Evolutionary conservation across 2,329 filamentous ascomycete genomes (phyloP).

Genomic region (Corniculantispora saksenae): DNA sequence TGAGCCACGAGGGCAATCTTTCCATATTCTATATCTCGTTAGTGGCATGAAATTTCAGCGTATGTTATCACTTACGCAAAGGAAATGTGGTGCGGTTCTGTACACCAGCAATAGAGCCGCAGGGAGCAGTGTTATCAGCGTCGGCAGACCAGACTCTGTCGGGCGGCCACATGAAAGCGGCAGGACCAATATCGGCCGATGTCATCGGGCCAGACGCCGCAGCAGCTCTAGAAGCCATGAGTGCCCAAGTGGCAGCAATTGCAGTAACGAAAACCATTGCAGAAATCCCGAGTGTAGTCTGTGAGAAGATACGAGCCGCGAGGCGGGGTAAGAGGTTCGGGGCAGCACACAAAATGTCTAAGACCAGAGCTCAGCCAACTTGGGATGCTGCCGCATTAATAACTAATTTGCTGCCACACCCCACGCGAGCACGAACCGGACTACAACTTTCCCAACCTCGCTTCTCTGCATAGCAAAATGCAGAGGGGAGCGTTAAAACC

Average conservation of each 20-base stretch:
- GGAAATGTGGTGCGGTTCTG: constrained; percentile 58
- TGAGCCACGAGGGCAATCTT: constrained; percentile 57
- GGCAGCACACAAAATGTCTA: not conserved
- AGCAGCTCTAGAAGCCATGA: constrained; percentile 16
- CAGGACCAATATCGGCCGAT: constrained; percentile 49
- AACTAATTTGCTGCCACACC: not conserved
- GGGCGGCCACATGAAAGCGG: constrained; percentile 61
- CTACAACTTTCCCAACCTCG: not conserved
- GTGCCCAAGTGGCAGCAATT: constrained; percentile 15
- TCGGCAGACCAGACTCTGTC: constrained; percentile 57
- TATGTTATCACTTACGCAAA: constrained; percentile 39
- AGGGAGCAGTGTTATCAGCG: constrained; percentile 58
- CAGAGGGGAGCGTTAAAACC: not conserved
- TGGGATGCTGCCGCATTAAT: not conserved
- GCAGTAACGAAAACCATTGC: constrained; percentile 26
- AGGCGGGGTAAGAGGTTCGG: not conserved
- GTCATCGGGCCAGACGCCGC: constrained; percentile 16
- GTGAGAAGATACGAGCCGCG: not conserved
- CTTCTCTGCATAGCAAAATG: not conserved
- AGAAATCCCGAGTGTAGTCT: not conserved
- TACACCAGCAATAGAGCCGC: constrained; percentile 51
- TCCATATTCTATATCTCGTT: constrained; percentile 47
- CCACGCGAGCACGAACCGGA: not conserved
- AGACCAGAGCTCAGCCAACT: not conserved
- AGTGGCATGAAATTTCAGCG: not conserved